Evolutionary conservation across 2,329 filamentous ascomycete species (phyloP).

Genomic region (Colletotrichum paranaense): DNA sequence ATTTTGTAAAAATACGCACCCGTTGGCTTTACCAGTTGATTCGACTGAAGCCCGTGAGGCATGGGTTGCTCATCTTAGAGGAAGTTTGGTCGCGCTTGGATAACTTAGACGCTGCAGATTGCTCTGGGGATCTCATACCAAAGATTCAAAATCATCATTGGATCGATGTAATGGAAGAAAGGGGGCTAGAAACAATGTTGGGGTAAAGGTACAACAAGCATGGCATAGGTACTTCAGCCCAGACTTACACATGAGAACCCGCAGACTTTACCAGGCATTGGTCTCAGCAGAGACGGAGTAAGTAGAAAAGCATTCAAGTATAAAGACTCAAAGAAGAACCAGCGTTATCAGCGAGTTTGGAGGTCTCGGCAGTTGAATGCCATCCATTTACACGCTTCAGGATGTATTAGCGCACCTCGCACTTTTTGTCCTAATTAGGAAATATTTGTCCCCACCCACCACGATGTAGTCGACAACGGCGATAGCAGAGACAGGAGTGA

Average conservation of each 20-base stretch:
- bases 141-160: neutral
- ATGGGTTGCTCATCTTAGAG: neutral
- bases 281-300: too few relatives aligned
- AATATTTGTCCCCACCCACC: too few relatives aligned
- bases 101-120: neutral
- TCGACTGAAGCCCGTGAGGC: neutral
- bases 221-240: neutral
- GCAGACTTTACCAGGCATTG: neutral
- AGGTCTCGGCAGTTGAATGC: too few relatives aligned
- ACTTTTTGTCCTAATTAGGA: too few relatives aligned
- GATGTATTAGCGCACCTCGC: too few relatives aligned
- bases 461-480: too few relatives aligned
- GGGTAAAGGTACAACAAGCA: neutral
- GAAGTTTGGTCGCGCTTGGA: neutral
- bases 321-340: too few relatives aligned
- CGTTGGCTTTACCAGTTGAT: neutral
- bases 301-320: too few relatives aligned
- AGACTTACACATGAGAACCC: neutral
- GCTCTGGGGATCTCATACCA: neutral
- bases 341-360: too few relatives aligned
- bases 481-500: too few relatives aligned
- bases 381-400: too few relatives aligned
- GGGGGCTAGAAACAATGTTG: neutral
- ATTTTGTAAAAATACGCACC: neutral
- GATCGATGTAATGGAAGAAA: neutral